Base-by-base conservation (phyloP, 2,329 filamentous ascomycete genomes). In the Diaporthe vaccinii region DNA sequence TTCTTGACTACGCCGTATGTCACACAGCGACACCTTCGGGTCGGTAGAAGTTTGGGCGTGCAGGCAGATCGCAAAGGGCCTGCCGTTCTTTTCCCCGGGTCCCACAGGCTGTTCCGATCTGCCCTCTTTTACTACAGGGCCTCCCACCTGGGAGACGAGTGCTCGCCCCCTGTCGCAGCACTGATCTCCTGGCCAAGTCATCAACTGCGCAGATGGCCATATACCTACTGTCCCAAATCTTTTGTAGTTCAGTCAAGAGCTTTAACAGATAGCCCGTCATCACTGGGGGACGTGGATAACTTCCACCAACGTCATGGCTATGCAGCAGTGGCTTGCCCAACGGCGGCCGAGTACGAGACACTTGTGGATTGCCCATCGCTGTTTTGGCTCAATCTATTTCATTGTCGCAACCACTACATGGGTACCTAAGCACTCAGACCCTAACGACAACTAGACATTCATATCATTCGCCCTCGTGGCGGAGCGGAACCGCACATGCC, bases 401-500 rank as follows among this genome's bases (percentile, higher is more conserved):
- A 61, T 10, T 4, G 8, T n/a, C 12, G 34, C 22, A 61, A 9
- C 2, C 9, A 4, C 22, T 41, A 41, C 34, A 15, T 8, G 17
- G 9, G n/a, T 39, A 39, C 34, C 34, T 12, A 36, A 36, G 20
- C 20, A 41, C 5, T 25, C 57, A 36, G 22, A 61, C 57, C 22
- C 31, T 61, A 12, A 6, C 8, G 20, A 36, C 34, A n/a, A 25
- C 57, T n/a, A 14, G 22, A 25, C 22, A 41, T 41, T n/a, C 22
- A 25, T 41, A 25, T n/a, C 22, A 25, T 41, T 41, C 57, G 57
- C 22, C 34, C 57, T 41, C 34, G 14, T 10, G 34, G 22, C 8
- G 57, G 57, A 61, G 57, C 57, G 57, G 57, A 61, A 61, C 57
- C 57, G 57, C 34, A 61, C 34, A 61, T n/a, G 57, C 15, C 57